Evolutionary conservation across 495 filamentous ascomycete genomes (phyloP).

Genomic region (Penicillium taxi): DNA sequence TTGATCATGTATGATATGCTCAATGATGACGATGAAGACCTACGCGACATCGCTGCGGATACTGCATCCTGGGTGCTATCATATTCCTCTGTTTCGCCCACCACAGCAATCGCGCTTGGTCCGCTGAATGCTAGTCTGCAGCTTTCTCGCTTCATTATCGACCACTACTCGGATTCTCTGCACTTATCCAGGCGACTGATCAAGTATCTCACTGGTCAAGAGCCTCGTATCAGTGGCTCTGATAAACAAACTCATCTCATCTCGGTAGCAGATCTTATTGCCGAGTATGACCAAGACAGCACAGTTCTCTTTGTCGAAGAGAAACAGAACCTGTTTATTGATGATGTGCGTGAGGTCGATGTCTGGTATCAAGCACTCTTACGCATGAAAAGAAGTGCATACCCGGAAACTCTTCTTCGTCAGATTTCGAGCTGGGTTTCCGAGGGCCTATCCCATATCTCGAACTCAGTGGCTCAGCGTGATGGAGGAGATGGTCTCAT

Average conservation of each 20-base stretch:
- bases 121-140: conserved; percentile 41
- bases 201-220: conserved; percentile 24
- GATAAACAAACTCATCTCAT: conserved; percentile 6
- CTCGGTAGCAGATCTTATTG: conserved; percentile 41
- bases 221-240: conserved; percentile 19
- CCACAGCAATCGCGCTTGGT: conserved; percentile 26
- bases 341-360: conserved; percentile 61
- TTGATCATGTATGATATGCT: conserved; percentile 54
- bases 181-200: conserved; percentile 24
- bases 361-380: conserved; percentile 52
- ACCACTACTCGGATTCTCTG: conserved; percentile 29
- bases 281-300: conserved; percentile 49
- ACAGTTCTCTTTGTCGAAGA: conserved; percentile 76
- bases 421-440: conserved; percentile 46
- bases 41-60: conserved; percentile 58
- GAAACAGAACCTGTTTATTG: conserved; percentile 84
- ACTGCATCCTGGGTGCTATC: conserved; percentile 39
- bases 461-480: conserved; percentile 16
- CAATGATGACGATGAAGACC: conserved; percentile 86
- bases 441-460: conserved; percentile 47
- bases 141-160: conserved; percentile 37
- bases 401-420: conserved; percentile 16
- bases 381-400: conserved; percentile 17
- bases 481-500: conserved; percentile 51
- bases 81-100: conserved; percentile 24